A percentile compares a stretch with the other conserved stretches of the same genome.
These are phyloP conservation scores for Ophiostoma sp. DNA, from an alignment of 2,329 filamentous ascomycete genomes.

Conservation along the genomic window DNA sequence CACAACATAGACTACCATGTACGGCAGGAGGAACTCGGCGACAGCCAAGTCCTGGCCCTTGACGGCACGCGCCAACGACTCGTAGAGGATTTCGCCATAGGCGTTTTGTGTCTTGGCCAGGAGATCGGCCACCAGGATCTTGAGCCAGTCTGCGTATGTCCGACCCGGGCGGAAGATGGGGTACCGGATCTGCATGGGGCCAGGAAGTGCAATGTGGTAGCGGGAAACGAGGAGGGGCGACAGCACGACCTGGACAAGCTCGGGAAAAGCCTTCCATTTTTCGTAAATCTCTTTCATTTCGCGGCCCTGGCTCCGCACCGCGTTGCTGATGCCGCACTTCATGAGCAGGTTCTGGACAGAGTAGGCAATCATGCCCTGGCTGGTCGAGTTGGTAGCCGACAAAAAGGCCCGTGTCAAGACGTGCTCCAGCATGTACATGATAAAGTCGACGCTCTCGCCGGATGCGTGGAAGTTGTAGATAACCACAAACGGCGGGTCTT, in stretches of 20 bases:
- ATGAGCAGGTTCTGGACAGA: slow-evolving; percentile 88
- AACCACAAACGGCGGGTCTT: slow-evolving; percentile 78
- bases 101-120: slow-evolving; percentile 69
- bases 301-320: slow-evolving; percentile 32
- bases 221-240: slow-evolving; percentile 81
- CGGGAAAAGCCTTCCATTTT: slow-evolving; percentile 74
- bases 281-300: slow-evolving; percentile 56
- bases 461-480: slow-evolving; percentile 76
- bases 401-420: slow-evolving; percentile 88
- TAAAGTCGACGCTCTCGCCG: slow-evolving; percentile 78
- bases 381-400: slow-evolving; percentile 77
- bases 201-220: slow-evolving; percentile 65
- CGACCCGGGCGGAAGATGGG: slow-evolving; percentile 68
- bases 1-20: slow-evolving; percentile 75
- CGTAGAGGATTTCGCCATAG: slow-evolving; percentile 72
- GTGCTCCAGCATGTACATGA: slow-evolving; percentile 76
- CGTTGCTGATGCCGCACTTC: slow-evolving; percentile 65
- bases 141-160: slow-evolving; percentile 75
- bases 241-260: slow-evolving; percentile 72
- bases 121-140: slow-evolving; percentile 73
- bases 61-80: slow-evolving; percentile 74
- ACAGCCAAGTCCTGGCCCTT: slow-evolving; percentile 80
- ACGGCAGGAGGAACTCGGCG: slow-evolving; percentile 82
- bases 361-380: slow-evolving; percentile 88
- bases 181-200: slow-evolving; percentile 56